A percentile compares a stretch with the other conserved stretches of the same genome.
Evolutionary conservation across 2,329 filamentous ascomycete genomes (phyloP).

Genomic region (Nigrograna mackinnonii): DNA sequence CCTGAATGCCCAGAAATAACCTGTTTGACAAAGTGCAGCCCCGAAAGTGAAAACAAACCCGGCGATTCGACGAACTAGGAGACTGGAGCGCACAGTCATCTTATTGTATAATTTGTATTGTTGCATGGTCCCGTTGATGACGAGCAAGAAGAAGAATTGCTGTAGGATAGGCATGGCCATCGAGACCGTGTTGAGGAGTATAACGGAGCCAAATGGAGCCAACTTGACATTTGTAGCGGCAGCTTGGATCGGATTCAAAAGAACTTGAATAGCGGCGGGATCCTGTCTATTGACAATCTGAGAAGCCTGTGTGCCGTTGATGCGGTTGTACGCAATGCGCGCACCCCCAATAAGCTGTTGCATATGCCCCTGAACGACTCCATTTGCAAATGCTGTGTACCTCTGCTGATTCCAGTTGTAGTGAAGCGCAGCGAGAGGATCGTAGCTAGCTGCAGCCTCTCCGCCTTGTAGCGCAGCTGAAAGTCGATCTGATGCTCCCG

Average conservation of each 20-base stretch:
- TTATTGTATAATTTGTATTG: conserved; percentile 27
- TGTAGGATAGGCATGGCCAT: conserved; percentile 52
- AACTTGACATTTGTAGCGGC: conserved; percentile 43
- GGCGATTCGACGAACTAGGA: conserved; percentile 36
- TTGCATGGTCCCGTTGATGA: conserved; percentile 48
- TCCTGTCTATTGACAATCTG: conserved; percentile 26
- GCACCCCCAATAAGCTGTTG: conserved; percentile 37
- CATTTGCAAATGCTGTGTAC: conserved; percentile 45
- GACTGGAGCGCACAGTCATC: conserved; percentile 20
- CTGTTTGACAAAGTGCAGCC: conserved; percentile 45
- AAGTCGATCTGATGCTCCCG: conserved; percentile 44
- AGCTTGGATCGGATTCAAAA: conserved; percentile 45
- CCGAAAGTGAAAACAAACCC: conserved; percentile 45
- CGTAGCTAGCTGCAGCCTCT: conserved; percentile 36
- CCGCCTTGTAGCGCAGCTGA: conserved; percentile 39
- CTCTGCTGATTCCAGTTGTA: conserved; percentile 52
- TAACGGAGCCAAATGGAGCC: conserved; percentile 45
- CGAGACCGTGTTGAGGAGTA: conserved; percentile 51
- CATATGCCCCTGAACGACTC: conserved; percentile 34
- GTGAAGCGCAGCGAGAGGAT: conserved; percentile 39
- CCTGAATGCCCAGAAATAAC: conserved; percentile 50
- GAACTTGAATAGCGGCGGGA: conserved; percentile 34
- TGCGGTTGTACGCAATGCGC: conserved; percentile 35
- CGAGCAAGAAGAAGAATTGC: conserved; percentile 54
- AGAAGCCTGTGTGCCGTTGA: conserved; percentile 35